Evolutionary conservation across 176 grass and related monocot species (phyloP).

Genomic region (Rhipidocladum racemiflorum): DNA sequence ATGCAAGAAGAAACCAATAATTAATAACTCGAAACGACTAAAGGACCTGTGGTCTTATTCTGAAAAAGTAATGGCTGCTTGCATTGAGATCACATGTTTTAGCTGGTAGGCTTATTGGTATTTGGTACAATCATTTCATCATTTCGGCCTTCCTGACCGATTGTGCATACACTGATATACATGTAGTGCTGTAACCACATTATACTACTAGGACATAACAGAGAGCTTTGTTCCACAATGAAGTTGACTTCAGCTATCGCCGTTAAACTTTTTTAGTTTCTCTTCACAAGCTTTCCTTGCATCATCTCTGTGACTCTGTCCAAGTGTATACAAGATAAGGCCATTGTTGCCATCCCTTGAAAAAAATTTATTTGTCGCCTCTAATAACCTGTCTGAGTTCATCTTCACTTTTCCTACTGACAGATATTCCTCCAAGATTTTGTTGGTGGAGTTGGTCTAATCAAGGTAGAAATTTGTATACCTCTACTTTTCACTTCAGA

Average conservation of each 20-base stretch:
- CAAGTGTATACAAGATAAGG: background rate
- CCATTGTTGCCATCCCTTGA: background rate
- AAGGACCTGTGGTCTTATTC: background rate
- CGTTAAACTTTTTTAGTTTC: background rate
- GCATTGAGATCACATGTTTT: constrained; percentile 34
- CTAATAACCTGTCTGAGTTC: background rate
- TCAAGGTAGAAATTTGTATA: constrained; percentile 7
- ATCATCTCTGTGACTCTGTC: background rate
- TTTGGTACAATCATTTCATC: constrained; percentile 37
- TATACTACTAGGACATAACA: background rate
- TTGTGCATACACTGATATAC: background rate
- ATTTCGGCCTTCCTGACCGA: background rate
- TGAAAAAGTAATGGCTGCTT: constrained; percentile 33
- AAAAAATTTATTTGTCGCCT: background rate
- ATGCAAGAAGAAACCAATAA: background rate
- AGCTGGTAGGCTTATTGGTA: constrained; percentile 20
- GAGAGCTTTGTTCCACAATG: background rate
- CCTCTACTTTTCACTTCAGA: constrained; percentile 24
- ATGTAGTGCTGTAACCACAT: constrained; percentile 22
- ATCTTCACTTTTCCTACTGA: background rate
- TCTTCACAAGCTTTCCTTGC: background rate
- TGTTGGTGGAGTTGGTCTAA: constrained; percentile 26
- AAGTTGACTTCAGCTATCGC: background rate
- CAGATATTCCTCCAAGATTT: constrained; percentile 19
- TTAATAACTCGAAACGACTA: background rate